These are phyloP conservation scores for Uronychia binucleata DNA, from an alignment of 73 alveolate species.

Conservation along the genomic window DNA sequence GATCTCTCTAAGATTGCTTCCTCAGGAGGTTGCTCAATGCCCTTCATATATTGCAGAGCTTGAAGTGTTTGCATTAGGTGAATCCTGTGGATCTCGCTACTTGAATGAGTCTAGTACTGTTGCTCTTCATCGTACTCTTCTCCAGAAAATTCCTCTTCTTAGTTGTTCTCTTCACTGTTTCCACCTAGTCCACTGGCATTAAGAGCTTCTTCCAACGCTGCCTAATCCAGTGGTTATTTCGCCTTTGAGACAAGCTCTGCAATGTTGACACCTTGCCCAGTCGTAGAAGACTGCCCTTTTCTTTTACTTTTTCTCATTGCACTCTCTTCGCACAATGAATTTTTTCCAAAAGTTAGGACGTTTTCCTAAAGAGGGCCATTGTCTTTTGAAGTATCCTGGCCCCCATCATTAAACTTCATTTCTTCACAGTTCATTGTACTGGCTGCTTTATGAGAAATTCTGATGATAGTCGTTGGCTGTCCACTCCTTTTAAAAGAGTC, in stretches of 20 bases:
- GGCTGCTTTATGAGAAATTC: background rate
- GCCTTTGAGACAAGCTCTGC: no score
- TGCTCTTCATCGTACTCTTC: background rate
- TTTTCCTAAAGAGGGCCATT: background rate
- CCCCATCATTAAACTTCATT: background rate
- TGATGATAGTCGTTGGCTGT: background rate
- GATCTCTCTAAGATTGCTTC: slow-evolving; percentile 19
- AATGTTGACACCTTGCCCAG: no score
- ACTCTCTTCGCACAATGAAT: background rate
- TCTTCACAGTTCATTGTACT: background rate
- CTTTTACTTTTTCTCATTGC: background rate
- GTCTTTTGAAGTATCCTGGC: background rate
- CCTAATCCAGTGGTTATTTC: no score
- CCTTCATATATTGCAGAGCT: slow-evolving; percentile 39
- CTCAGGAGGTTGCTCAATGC: slow-evolving; percentile 22
- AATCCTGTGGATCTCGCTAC: slow-evolving; percentile 30
- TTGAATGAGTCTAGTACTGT: background rate
- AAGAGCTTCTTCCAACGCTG: background rate
- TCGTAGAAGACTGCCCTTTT: no score
- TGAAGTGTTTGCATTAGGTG: slow-evolving; percentile 52
- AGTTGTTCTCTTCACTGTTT: background rate
- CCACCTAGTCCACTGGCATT: background rate
- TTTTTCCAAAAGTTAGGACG: background rate
- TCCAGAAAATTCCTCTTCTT: background rate
- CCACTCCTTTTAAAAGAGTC: background rate